A percentile compares a stretch with the other conserved stretches of the same genome.
phyloP scores from a whole-genome alignment of 2,329 filamentous ascomycete species.

The Venturia pyrina region DNA sequence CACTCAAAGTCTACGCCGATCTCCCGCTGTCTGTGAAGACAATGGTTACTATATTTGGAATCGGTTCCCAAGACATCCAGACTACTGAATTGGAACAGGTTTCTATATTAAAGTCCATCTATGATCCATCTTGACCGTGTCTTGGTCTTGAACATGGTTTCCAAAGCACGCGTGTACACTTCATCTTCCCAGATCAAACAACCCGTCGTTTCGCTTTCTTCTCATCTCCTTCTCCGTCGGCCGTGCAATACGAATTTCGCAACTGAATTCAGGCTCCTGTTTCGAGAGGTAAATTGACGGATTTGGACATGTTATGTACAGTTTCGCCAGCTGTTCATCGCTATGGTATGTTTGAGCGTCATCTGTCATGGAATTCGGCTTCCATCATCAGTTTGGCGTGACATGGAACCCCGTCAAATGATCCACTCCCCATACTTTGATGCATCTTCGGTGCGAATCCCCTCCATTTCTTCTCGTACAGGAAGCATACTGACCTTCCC shows the following conservation, averaged over 20 bases:
- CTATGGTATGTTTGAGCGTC: not conserved
- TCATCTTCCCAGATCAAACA: not conserved
- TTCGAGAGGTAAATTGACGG: not conserved
- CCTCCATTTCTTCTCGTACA: constrained; percentile 65
- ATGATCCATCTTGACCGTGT: not conserved
- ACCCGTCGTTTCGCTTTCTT: not conserved
- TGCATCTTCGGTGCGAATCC: constrained; percentile 37
- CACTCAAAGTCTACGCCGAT: not conserved
- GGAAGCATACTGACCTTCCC: constrained; percentile 58
- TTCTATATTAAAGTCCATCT: too few relatives aligned
- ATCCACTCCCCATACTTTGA: constrained; percentile 30
- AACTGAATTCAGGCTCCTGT: not conserved
- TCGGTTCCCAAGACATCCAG: too few relatives aligned
- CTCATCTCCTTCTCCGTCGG: not conserved
- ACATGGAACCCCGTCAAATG: not conserved
- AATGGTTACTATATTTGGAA: not conserved
- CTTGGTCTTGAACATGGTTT: not conserved
- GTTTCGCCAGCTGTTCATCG: not conserved
- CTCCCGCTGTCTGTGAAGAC: not conserved
- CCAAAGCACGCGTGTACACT: not conserved
- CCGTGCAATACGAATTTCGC: not conserved
- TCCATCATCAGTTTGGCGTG: not conserved
- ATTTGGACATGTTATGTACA: not conserved
- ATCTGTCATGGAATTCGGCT: not conserved
- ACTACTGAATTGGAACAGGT: too few relatives aligned